Evolutionary conservation across 2,329 filamentous ascomycete species (phyloP), one percentile per base, ranked within the genome.

Genomic region (Aspergillus ustus): DNA sequence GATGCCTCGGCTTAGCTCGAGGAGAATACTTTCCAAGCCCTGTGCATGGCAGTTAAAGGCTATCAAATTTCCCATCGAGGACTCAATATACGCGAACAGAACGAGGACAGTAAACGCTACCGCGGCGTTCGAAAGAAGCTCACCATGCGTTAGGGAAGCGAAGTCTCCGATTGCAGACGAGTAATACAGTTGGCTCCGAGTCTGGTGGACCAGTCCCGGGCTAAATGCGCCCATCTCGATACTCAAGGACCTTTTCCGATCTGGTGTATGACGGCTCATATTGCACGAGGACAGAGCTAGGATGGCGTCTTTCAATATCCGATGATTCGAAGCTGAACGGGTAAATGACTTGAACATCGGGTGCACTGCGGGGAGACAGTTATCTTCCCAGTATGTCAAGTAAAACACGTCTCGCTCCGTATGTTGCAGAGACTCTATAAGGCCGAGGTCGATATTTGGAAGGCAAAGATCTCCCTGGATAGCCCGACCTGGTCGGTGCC

Each of bases 401-500:
- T 70, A 71, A 44, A 69, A 71, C 4, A 70, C 19, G 59, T 70
- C 66, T 43, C 69, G 52, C 13, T 70, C 67, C 1, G 66, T 63
- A 15, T 61, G 56, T 25, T 70, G 67, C 15, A 71, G 34, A 1
- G 69, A 70, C 25, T 49, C 55, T n/a, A 68, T 37, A 9, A 37
- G 1, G 7, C 13, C 56, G 15, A 69, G 29, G 44, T 57, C 50
- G 13, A 61, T 13, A 45, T 46, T 44, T 29, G 15, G 15, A 9
- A 52, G 11, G 7, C 7, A 19, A 19, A 29, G 17, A 22, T 11
- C 22, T 31, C 15, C 7, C 13, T 31, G 28, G 13, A 13, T n/a
- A 29, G 13, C 13, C 3, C 28, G 43, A 17, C 19, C n/a, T 19
- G 17, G 43, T 5, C 43, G 17, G 9, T 7, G 4, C 11, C 13